Evolutionary conservation across 768 basidiomycete genomes (phyloP), one percentile per base, ranked within the genome.

Genomic region (Neoboletus magnificus): DNA sequence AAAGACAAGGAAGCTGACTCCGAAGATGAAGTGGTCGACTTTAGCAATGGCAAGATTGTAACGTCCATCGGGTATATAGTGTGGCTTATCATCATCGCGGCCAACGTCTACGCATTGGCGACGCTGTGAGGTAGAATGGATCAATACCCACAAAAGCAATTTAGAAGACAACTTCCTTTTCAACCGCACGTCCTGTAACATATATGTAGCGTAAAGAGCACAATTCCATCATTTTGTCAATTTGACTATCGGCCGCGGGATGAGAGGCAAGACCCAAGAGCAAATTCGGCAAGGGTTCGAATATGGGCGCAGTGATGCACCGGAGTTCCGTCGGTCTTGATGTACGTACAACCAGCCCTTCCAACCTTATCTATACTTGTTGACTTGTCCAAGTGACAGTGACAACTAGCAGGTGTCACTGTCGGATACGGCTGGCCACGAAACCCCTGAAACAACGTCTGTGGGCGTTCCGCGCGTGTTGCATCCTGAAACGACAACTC

Each of bases 61-160:
- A 83, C 75, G 16, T 56, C 58, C 5, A 33, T 87, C 16, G 89
- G 84, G 4, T 79, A 73, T 57, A 16, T 72, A 18, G 82, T 93
- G 30, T 92, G 86, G 79, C 61, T 85, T 12, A 60, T 91, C 6
- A 75, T 93, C 23, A 67, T 86, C 9, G 71, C 80, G 9, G 92
- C 91, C 27, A 93, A 95, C 62, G 63, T 81, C 30, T 94, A 93
- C 66, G 91, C 87, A 5, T 77, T 95, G 55, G 77, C 84, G 12
- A 79, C 78, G 37, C 72, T 93, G 41, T 67, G 57, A 53, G 41
- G 20, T 11, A 16, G 16, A 16, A 23, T 23, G 6, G 1, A n/a
- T 33, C 5, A 1, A 22, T 51, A 11, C 10, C 27, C 22, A 27
- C 5, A 16, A 16, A 47, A 13, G 1, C n/a, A 27, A 22, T 5